A percentile compares a stretch with the other conserved stretches of the same genome.
phyloP scores from a whole-genome alignment of 495 filamentous ascomycete species.

The Apodospora peruviana region DNA sequence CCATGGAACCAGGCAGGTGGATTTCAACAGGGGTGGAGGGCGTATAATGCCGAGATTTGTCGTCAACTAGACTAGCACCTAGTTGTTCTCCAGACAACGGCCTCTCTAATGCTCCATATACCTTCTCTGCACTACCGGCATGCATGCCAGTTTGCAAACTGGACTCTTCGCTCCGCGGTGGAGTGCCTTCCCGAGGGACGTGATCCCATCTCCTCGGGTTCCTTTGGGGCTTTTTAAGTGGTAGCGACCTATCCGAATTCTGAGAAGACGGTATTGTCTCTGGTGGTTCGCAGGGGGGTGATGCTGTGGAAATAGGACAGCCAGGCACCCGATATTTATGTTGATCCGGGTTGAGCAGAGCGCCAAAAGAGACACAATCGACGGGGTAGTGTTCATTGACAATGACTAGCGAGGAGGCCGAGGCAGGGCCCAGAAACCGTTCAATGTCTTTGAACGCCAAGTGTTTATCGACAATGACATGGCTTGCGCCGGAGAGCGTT shows the following conservation, averaged over 20 bases:
- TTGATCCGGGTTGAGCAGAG: slow-evolving; percentile 54
- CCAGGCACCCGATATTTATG: slow-evolving; percentile 54
- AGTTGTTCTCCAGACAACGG: no score
- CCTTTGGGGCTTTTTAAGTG: slow-evolving; percentile 20
- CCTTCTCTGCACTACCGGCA: not conserved
- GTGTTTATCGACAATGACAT: slow-evolving; percentile 74
- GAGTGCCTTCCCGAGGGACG: slow-evolving; percentile 4
- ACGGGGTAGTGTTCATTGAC: slow-evolving; percentile 77
- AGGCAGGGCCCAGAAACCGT: slow-evolving; percentile 46
- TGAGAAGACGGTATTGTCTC: slow-evolving; percentile 16
- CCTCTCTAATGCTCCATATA: not conserved
- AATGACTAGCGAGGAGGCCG: slow-evolving; percentile 40
- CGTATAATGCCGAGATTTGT: no score
- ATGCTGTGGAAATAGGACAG: slow-evolving; percentile 1
- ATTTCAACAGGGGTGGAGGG: no score
- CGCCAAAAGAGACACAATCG: slow-evolving; percentile 64
- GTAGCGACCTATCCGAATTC: slow-evolving; percentile 19
- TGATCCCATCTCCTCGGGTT: slow-evolving; percentile 4
- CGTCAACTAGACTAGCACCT: no score
- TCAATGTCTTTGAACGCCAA: slow-evolving; percentile 63
- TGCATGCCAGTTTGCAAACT: no score
- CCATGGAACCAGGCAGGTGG: no score
- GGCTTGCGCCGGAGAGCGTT: slow-evolving; percentile 44
- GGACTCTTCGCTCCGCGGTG: slow-evolving; percentile 8
- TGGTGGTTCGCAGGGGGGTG: slow-evolving; percentile 7